Evolutionary conservation across 148 eudicot species (phyloP).

Genomic region (Spergularia bocconei): DNA sequence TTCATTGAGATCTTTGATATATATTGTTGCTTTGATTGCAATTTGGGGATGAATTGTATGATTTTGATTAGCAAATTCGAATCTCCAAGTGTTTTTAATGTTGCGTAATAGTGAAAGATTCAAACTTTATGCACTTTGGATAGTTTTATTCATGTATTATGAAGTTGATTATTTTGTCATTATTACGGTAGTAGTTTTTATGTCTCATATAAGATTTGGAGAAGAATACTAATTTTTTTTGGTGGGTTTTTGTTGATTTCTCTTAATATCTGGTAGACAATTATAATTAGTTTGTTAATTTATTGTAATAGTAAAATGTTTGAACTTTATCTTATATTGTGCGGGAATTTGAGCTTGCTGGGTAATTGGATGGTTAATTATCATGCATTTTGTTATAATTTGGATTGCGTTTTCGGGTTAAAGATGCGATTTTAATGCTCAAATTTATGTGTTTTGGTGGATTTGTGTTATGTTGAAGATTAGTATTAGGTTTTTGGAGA

Average conservation of each 20-base stretch:
- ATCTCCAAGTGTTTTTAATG: neutral
- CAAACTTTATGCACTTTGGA: neutral
- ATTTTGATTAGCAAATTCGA: neutral
- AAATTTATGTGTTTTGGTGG: neutral
- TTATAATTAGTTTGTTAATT: too few species aligned
- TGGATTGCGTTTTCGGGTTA: neutral
- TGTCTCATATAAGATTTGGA: too few species aligned
- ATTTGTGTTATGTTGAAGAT: constrained; percentile 10
- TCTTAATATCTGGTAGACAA: too few species aligned
- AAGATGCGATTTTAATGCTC: neutral
- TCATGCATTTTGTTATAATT: neutral
- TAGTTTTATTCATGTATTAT: neutral
- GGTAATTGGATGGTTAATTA: neutral
- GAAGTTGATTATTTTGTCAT: neutral
- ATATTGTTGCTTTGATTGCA: neutral
- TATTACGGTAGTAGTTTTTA: neutral
- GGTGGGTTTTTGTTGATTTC: neutral
- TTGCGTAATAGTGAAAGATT: neutral
- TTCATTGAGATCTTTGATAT: neutral
- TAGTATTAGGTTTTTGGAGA: constrained; percentile 6
- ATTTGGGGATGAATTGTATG: neutral
- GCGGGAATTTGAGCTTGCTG: neutral
- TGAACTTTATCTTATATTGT: neutral
- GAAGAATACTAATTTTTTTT: neutral
- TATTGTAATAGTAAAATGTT: neutral